These are phyloP conservation scores for Sporothrix brasiliensis DNA, from an alignment of 2,329 filamentous ascomycete species.

Conservation along the genomic window DNA sequence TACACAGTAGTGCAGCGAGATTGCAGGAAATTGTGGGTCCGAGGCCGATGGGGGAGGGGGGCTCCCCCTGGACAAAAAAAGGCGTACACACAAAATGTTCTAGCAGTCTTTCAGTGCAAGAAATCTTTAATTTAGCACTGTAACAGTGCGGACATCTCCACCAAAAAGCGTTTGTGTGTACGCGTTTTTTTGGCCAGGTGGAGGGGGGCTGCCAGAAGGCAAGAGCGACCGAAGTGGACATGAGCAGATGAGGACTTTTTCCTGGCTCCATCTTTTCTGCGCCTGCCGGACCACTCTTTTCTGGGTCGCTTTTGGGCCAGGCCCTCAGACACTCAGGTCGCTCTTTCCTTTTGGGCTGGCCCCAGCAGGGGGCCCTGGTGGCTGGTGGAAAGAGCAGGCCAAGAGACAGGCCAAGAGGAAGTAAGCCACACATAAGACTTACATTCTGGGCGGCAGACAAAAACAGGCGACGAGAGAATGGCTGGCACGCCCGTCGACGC, in stretches of 20 bases:
- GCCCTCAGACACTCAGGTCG: too few species aligned
- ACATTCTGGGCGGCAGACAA: background rate
- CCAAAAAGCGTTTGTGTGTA: too few species aligned
- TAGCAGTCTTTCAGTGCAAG: too few species aligned
- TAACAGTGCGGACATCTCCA: too few species aligned
- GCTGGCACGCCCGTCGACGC: background rate
- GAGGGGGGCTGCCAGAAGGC: constrained; percentile 12
- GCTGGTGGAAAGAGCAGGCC: background rate
- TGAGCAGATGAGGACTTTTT: background rate
- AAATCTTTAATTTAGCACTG: too few species aligned
- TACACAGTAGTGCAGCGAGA: constrained; percentile 30
- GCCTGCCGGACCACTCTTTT: background rate
- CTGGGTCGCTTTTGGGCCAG: background rate
- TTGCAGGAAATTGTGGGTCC: constrained; percentile 33
- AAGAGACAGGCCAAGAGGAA: constrained; percentile 16
- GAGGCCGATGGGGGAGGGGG: too few species aligned
- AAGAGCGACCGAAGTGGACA: background rate
- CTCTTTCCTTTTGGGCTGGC: background rate
- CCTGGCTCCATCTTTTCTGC: background rate
- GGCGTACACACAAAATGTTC: too few species aligned
- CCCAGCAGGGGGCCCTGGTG: background rate
- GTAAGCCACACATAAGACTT: background rate
- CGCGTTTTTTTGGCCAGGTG: too few species aligned
- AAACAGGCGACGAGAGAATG: background rate
- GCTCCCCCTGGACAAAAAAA: too few species aligned